These are phyloP conservation scores for Apiospora sp. DNA, from an alignment of 2,329 filamentous ascomycete species.

Conservation along the genomic window DNA sequence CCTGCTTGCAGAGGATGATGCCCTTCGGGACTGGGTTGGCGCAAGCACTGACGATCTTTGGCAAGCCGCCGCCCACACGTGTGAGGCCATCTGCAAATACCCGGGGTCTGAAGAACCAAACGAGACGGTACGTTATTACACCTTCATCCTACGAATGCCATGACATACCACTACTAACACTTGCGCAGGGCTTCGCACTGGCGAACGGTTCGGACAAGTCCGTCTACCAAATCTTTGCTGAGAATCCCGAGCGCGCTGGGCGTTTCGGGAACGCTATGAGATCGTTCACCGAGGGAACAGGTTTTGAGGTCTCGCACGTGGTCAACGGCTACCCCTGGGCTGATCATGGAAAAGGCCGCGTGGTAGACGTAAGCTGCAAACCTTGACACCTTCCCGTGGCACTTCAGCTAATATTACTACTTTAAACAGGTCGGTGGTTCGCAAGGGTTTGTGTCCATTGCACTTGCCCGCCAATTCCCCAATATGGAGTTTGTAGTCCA, in stretches of 20 bases:
- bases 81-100: constrained; percentile 32
- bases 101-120: constrained; percentile 32
- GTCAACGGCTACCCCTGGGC: constrained; percentile 33
- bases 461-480: constrained; percentile 28
- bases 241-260: constrained; percentile 32
- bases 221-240: constrained; percentile 33
- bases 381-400: fast-evolving
- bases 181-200: constrained; percentile 33
- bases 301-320: constrained; percentile 31
- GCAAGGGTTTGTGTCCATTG: constrained; percentile 28
- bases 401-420: neutral
- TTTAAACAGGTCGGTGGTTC: constrained; percentile 32
- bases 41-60: constrained; percentile 33
- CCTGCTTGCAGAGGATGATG: constrained; percentile 33
- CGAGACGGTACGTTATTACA: constrained; percentile 29
- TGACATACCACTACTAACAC: neutral
- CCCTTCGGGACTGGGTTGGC: constrained; percentile 33
- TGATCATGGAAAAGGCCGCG: constrained; percentile 22
- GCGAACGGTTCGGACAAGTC: constrained; percentile 33
- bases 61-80: constrained; percentile 33
- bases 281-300: neutral
- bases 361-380: constrained; percentile 32
- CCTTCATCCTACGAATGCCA: neutral
- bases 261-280: constrained; percentile 36
- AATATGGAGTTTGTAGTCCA: constrained; percentile 37